A percentile compares a stretch with the other conserved stretches of the same genome.
Conservation (phyloP, 1,284 basidiomycete species). For the Albatrellus sp. region DNA sequence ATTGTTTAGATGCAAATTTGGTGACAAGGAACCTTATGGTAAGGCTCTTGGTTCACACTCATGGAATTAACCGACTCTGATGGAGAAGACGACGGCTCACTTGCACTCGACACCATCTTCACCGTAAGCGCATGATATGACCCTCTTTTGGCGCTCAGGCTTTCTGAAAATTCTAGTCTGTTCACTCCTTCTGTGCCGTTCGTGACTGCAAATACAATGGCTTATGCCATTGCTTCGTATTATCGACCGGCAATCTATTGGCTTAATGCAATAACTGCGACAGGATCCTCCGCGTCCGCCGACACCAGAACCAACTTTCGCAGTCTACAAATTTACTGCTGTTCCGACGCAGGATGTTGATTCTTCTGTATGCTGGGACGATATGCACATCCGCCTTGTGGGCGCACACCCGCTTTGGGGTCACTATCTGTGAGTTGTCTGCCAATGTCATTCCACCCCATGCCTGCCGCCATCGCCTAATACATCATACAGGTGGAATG, state of each 20-base stretch:
- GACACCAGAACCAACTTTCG: slow-evolving; percentile 42
- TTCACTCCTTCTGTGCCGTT: background rate
- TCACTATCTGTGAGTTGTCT: slow-evolving; percentile 69
- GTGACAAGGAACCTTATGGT: too few species aligned
- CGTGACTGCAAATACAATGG: too few species aligned
- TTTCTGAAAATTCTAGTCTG: background rate
- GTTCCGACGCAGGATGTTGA: background rate
- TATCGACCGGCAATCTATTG: background rate
- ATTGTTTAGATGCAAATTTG: too few species aligned
- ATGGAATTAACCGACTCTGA: slow-evolving; percentile 8
- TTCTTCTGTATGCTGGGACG: slow-evolving; percentile 8
- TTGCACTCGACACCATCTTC: slow-evolving; percentile 23
- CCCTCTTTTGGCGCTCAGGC: too few species aligned
- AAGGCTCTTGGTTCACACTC: too few species aligned
- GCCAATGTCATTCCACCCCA: background rate
- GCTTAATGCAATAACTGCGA: background rate
- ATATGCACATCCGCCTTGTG: slow-evolving; percentile 64
- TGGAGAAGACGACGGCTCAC: slow-evolving; percentile 12
- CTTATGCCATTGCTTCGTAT: background rate
- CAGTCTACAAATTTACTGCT: slow-evolving; percentile 28
- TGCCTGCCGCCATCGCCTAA: background rate
- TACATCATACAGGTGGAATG: slow-evolving; percentile 64
- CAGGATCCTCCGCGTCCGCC: slow-evolving; percentile 42
- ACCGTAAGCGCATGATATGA: slow-evolving; percentile 16
- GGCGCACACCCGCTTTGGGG: slow-evolving; percentile 89